phyloP scores from a whole-genome alignment of 371 early-diverging fungal species.

The Mortierella sp. region DNA sequence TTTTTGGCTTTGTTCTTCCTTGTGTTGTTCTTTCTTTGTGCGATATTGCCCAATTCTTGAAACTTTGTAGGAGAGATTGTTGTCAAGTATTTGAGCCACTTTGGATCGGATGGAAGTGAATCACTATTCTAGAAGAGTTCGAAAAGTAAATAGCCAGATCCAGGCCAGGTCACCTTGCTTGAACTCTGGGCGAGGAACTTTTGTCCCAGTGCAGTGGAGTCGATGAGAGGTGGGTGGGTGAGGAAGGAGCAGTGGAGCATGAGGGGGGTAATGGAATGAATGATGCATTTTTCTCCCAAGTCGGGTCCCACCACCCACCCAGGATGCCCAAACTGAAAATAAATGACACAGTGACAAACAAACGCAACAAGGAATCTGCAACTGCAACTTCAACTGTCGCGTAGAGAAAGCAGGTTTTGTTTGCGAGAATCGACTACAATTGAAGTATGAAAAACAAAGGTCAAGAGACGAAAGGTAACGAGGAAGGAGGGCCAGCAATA shows the following conservation, averaged over 20 bases:
- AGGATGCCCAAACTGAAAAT: not conserved
- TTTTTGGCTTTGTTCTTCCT: constrained; percentile 2
- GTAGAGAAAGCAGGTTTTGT: not conserved
- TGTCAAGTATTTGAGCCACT: constrained; percentile 55
- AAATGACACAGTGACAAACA: not conserved
- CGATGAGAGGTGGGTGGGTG: not conserved
- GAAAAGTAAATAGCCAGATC: not conserved
- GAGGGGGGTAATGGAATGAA: not conserved
- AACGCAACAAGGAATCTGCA: not conserved
- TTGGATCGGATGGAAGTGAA: constrained; percentile 29
- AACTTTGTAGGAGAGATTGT: constrained; percentile 50
- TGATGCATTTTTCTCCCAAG: not conserved
- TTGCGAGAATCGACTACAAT: not conserved
- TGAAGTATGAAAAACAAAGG: not conserved
- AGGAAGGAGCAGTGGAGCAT: not conserved
- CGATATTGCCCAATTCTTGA: not conserved
- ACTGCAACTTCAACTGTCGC: not conserved
- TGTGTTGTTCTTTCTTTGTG: too few species aligned
- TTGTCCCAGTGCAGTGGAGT: not conserved
- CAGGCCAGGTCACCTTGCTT: not conserved
- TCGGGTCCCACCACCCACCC: not conserved
- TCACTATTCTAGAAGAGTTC: constrained; percentile 3
- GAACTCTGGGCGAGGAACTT: too few species aligned
- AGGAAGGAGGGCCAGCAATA: not conserved
- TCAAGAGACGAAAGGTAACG: not conserved